These are phyloP conservation scores for Barnettozyma populi DNA, from an alignment of 805 yeast genomes.

Conservation along the genomic window DNA sequence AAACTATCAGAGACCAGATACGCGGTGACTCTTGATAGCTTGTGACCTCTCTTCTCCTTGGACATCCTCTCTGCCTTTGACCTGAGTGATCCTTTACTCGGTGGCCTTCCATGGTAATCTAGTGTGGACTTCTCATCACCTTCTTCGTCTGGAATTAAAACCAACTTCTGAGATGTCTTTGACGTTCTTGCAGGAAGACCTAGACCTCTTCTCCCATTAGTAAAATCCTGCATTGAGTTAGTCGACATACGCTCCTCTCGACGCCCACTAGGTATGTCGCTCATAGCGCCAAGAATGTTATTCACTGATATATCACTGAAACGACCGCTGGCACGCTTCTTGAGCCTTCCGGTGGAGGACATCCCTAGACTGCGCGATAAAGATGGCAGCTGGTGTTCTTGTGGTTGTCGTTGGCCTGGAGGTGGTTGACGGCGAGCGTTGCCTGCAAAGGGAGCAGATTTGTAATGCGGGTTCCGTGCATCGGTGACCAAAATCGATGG, in stretches of 20 bases:
- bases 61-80: slow-evolving; percentile 50
- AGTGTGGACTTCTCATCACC: slow-evolving; percentile 6
- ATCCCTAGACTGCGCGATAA: not conserved
- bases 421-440: slow-evolving; percentile 21
- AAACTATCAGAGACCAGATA: slow-evolving; percentile 84
- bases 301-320: slow-evolving; percentile 81
- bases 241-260: slow-evolving; percentile 40
- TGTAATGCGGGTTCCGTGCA: slow-evolving; percentile 53
- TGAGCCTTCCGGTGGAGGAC: slow-evolving; percentile 6
- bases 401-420: not conserved
- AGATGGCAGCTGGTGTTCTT: not conserved
- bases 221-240: slow-evolving; percentile 18
- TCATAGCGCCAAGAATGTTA: slow-evolving; percentile 65
- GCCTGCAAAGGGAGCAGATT: slow-evolving; percentile 78
- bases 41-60: slow-evolving; percentile 41
- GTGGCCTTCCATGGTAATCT: slow-evolving; percentile 1
- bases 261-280: slow-evolving; percentile 80
- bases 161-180: slow-evolving; percentile 80
- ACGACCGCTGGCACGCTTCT: slow-evolving; percentile 28
- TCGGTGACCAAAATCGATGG: slow-evolving; percentile 94
- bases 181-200: slow-evolving; percentile 71
- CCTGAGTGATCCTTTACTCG: slow-evolving; percentile 7
- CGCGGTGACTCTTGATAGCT: slow-evolving; percentile 83
- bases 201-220: slow-evolving; percentile 26
- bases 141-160: slow-evolving; percentile 66